Evolutionary conservation across 371 early-diverging fungal species (phyloP), one percentile per base, ranked within the genome.

Genomic region (Mucor sp.): DNA sequence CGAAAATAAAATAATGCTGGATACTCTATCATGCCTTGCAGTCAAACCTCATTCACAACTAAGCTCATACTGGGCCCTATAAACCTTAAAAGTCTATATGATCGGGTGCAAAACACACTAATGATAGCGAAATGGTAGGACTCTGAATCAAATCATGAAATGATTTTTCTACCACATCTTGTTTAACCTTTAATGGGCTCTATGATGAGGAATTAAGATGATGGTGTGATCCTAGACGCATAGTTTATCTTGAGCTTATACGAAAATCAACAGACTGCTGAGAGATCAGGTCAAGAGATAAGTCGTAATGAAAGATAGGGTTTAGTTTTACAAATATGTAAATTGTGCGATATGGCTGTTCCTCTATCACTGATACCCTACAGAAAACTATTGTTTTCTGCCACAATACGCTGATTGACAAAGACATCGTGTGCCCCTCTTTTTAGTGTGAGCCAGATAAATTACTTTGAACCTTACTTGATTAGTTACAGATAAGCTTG

Each of bases 401-500:
- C 25, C 25, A 55, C 12, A 50, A 50, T 35, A 35, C 23, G 25
- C 50, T 25, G 25, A 28, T 28, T 55, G 55, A 55, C 30, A 12
- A 25, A 19, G 55, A 55, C 8, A 55, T 25, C 55, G 28, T 25
- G 32, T 57, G 57, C 57, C 57, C 57, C 57, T 57, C 33, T 15
- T 57, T 57, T 57, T 57, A 57, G 57, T 33, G 57, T n/a, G n/a
- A 21, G 33, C 21, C 33, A 17, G 57, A 17, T 30, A 30, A 30
- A 57, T 19, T 47, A 32, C 15, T 17, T 28, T 17, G 30, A 25
- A 6, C n/a, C 25, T 59, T 37, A 59, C 59, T 37, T 23, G 35
- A 59, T 59, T 59, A 59, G 59, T 30, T 1, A 33, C 59, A 59
- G 33, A 53, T 53, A 53, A 53, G 53, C 53, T 53, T 53, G 27